These are phyloP conservation scores for Ascoidea asiatica DNA, from an alignment of 805 yeast genomes.

Conservation along the genomic window DNA sequence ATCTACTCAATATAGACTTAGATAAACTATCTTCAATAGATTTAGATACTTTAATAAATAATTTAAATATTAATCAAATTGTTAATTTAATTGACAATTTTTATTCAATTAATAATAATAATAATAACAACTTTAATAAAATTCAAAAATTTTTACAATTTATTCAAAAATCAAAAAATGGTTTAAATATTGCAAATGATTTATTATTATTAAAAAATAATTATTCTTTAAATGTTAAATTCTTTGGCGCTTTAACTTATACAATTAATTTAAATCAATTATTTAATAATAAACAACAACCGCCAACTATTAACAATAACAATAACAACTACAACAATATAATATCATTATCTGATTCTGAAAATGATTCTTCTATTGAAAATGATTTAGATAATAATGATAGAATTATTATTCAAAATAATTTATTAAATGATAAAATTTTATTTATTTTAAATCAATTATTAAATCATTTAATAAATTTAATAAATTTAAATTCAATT, in stretches of 20 bases:
- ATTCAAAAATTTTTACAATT: constrained; percentile 44
- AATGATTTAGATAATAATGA: constrained; percentile 4
- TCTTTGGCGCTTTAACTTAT: constrained; percentile 73
- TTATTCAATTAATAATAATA: neutral
- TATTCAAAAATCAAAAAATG: constrained; percentile 43
- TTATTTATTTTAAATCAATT: constrained; percentile 13
- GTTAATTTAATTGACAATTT: neutral
- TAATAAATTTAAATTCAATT: constrained; percentile 6
- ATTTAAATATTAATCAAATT: neutral
- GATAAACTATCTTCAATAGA: too few relatives aligned
- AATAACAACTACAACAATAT: constrained; percentile 3
- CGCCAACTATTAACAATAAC: neutral
- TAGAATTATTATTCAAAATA: neutral
- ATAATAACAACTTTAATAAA: constrained; percentile 17
- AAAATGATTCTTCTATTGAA: constrained; percentile 11
- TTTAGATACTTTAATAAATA: too few relatives aligned
- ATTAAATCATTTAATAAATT: constrained; percentile 3
- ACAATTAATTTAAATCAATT: constrained; percentile 40
- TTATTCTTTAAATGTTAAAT: constrained; percentile 36
- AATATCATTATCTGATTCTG: constrained; percentile 1
- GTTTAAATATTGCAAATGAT: constrained; percentile 41
- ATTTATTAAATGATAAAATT: constrained; percentile 4
- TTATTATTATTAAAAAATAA: constrained; percentile 25
- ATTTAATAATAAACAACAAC: neutral
- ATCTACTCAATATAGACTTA: too few relatives aligned